Conservation (phyloP, 352 stramenopile genomes). For the Pythium utonaiense region DNA sequence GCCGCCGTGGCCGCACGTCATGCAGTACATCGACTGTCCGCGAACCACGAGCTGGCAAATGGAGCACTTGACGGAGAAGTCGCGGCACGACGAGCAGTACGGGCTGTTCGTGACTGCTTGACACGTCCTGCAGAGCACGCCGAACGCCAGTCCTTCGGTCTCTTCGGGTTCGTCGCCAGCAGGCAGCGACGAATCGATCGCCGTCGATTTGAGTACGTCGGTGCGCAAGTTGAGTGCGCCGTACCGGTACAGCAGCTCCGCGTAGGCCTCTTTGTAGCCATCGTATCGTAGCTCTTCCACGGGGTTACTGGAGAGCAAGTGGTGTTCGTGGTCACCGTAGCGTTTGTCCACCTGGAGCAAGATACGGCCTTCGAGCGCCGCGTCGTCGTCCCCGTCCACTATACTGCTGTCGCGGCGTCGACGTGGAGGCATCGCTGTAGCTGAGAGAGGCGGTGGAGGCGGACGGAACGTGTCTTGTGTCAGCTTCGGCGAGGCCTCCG, state of each 20-base stretch:
- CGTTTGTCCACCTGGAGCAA: conserved; percentile 45
- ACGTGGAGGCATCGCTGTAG: conserved; percentile 25
- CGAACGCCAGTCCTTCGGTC: conserved; percentile 57
- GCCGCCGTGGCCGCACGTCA: conserved; percentile 80
- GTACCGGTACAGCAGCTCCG: conserved; percentile 78
- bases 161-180: conserved; percentile 2
- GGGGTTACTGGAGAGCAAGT: conserved; percentile 45
- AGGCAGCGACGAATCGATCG: neutral
- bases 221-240: conserved; percentile 65
- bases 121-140: conserved; percentile 62
- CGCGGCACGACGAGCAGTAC: conserved; percentile 59
- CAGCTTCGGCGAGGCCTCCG: conserved; percentile 38
- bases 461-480: conserved; percentile 52
- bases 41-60: conserved; percentile 81
- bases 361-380: conserved; percentile 42
- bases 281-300: conserved; percentile 67
- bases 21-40: conserved; percentile 85
- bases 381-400: conserved; percentile 25
- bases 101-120: conserved; percentile 40
- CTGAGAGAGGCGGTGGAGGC: conserved; percentile 14
- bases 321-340: conserved; percentile 34
- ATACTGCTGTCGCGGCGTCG: conserved; percentile 7
- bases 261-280: conserved; percentile 79
- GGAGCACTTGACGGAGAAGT: conserved; percentile 78
- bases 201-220: conserved; percentile 60